Evolutionary conservation across 768 basidiomycete genomes (phyloP), one percentile per base, ranked within the genome.

Genomic region (Termitomyces sp.): DNA sequence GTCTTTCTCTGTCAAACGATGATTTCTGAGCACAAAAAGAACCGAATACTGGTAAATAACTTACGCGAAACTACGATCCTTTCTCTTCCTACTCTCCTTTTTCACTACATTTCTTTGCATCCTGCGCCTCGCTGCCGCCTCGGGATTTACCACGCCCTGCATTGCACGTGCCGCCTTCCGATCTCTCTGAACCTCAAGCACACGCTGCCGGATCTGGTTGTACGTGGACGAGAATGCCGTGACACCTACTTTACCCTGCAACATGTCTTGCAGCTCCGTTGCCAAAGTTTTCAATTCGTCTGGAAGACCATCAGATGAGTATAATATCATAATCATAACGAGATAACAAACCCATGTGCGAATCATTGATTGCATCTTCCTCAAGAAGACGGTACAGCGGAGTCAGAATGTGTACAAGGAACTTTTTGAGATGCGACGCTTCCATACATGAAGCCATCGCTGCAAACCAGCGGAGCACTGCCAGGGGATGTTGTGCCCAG

Each of bases 401-500:
- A 3, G 85, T 84, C 9, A 98, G 72, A 26, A 98, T 87, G 64
- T 97, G 93, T 2, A 85, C 78, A 30, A 96, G 74, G 72, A 88
- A 96, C 24, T 70, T 74, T 60, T 89, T 83, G 0, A 92, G 73
- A 17, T 74, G 70, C 0, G 65, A 57, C 0, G 75, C 66, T 0
- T 86, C 81, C 77, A 98, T 83, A 63, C 81, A 71, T 2, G 87
- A 83, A 2, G 83, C 71, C 84, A 97, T 93, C 0, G 93, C 95
- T 0, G 94, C 97, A 62, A 98, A 97, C 88, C 93, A 97, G 15
- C 90, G 86, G 44, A 99, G 68, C 41, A 88, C 81, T 0, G 92
- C 82, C 1, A 87, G 69, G 0, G 93, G 89, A 55, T 93, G 89
- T 28, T 88, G 81, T 4, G 83, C 76, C 93, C 96, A 98, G 64